Percentiles rank a stretch among this genome's conserved stretches.
These are phyloP conservation scores for Rosellinia necatrix DNA, from an alignment of 2,329 filamentous ascomycete species.

Conservation along the genomic window DNA sequence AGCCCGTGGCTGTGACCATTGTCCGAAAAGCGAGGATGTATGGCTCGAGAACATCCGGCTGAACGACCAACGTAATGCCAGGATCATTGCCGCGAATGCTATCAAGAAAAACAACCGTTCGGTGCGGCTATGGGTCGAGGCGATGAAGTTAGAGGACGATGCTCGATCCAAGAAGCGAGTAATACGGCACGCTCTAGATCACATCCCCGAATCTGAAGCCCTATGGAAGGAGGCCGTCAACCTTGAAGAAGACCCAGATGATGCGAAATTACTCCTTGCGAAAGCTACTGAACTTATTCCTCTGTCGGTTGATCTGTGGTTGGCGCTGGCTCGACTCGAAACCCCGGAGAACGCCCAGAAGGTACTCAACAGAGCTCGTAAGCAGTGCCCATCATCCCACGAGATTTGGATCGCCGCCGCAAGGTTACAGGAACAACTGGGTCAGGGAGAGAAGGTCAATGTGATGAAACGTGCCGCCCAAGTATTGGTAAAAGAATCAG, in stretches of 20 bases:
- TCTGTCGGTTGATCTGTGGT: constrained; percentile 90
- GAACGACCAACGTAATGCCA: constrained; percentile 90
- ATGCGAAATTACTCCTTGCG: constrained; percentile 85
- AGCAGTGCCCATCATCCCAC: constrained; percentile 88
- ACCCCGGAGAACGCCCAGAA: constrained; percentile 90
- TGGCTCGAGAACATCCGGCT: constrained; percentile 96
- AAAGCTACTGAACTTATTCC: constrained; percentile 97
- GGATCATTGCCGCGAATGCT: constrained; percentile 90
- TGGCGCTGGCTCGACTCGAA: constrained; percentile 88
- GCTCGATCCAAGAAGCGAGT: constrained; percentile 88
- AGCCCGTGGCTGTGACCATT: constrained; percentile 83
- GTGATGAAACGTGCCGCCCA: constrained; percentile 95
- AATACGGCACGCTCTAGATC: constrained; percentile 85
- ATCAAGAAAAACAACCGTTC: constrained; percentile 91
- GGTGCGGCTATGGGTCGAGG: constrained; percentile 90
- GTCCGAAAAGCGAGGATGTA: constrained; percentile 90
- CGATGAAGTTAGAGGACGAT: constrained; percentile 88
- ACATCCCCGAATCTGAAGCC: constrained; percentile 90
- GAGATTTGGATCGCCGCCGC: constrained; percentile 98
- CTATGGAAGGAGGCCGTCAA: constrained; percentile 99
- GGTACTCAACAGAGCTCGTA: constrained; percentile 92
- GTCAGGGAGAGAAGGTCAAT: constrained; percentile 77
- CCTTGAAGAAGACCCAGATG: constrained; percentile 84
- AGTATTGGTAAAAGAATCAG: constrained; percentile 84
- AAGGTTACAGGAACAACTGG: constrained; percentile 84